These are phyloP conservation scores for Diaporthe caulivora DNA, from an alignment of 2,329 filamentous ascomycete species.

Conservation along the genomic window DNA sequence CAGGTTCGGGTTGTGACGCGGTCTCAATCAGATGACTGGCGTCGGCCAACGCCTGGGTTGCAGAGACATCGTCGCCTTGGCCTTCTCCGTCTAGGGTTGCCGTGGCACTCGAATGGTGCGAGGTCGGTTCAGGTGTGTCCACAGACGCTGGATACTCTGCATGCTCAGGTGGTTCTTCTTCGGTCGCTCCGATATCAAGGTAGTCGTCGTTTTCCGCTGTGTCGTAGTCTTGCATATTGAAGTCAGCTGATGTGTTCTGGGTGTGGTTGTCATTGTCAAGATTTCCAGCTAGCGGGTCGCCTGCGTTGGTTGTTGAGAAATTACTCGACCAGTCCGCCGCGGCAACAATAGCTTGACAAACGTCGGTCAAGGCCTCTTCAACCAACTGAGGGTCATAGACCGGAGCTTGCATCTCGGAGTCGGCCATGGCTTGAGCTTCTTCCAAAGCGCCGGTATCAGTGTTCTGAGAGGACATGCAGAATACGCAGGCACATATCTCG, in stretches of 20 bases:
- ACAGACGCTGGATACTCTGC: slow-evolving; percentile 22
- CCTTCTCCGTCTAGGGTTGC: slow-evolving; percentile 53
- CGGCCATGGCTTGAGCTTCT: neutral
- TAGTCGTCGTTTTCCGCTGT: slow-evolving; percentile 40
- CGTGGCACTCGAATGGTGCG: slow-evolving; percentile 46
- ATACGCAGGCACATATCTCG: slow-evolving; percentile 30
- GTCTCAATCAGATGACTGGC: slow-evolving; percentile 19
- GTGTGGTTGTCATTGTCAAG: neutral
- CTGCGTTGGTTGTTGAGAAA: neutral
- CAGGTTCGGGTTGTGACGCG: slow-evolving; percentile 14
- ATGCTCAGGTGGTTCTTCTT: slow-evolving; percentile 3
- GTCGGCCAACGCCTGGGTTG: slow-evolving; percentile 43
- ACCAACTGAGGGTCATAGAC: neutral
- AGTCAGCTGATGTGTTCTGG: slow-evolving; percentile 31
- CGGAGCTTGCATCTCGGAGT: neutral
- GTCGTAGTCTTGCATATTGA: slow-evolving; percentile 23
- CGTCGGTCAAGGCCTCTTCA: neutral
- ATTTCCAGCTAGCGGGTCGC: slow-evolving; percentile 2
- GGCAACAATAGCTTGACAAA: neutral
- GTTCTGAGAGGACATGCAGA: slow-evolving; percentile 24
- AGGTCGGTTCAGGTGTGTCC: slow-evolving; percentile 10
- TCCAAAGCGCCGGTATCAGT: neutral
- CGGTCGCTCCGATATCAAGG: slow-evolving; percentile 33
- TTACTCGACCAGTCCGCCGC: neutral
- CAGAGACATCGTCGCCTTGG: slow-evolving; percentile 46